Evolutionary conservation across 2,329 filamentous ascomycete genomes (phyloP).

Genomic region (Podosphaera xanthii): DNA sequence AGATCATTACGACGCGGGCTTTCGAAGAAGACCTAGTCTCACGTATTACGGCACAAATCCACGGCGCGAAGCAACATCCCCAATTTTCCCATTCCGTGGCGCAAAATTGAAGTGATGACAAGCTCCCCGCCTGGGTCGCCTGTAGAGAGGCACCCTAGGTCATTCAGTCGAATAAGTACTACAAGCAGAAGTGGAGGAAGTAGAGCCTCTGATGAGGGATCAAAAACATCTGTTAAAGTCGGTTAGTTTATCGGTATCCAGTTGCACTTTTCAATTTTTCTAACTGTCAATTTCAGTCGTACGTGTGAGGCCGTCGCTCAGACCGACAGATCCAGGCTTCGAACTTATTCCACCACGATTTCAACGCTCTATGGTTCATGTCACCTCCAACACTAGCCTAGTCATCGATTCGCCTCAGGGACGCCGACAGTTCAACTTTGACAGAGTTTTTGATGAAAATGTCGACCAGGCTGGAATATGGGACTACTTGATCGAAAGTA

Average conservation of each 20-base stretch:
- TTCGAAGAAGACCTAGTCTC: too few relatives aligned
- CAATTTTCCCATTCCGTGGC: too few relatives aligned
- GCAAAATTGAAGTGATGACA: conserved; percentile 27
- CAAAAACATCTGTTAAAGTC: conserved; percentile 83
- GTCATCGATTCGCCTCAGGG: conserved; percentile 81
- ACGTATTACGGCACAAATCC: too few relatives aligned
- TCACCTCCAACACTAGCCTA: conserved; percentile 63
- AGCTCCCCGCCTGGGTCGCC: conserved; percentile 49
- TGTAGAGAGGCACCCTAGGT: conserved; percentile 33
- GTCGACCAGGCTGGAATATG: conserved; percentile 74
- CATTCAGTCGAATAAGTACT: conserved; percentile 69
- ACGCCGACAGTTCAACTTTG: conserved; percentile 87
- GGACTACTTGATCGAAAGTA: conserved; percentile 81
- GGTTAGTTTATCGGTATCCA: conserved; percentile 35
- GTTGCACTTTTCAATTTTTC: conserved; percentile 1
- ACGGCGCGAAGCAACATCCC: too few relatives aligned
- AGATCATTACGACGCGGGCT: too few relatives aligned
- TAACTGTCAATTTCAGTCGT: conserved; percentile 36
- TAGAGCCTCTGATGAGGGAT: conserved; percentile 72
- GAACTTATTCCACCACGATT: conserved; percentile 93
- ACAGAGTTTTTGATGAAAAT: conserved; percentile 74
- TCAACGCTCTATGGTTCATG: conserved; percentile 77
- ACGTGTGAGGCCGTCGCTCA: conserved; percentile 71
- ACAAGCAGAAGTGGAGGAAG: conserved; percentile 50
- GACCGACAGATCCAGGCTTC: conserved; percentile 67